phyloP scores from a whole-genome alignment of 805 yeast species.

The Kluyveromyces lactis region DNA sequence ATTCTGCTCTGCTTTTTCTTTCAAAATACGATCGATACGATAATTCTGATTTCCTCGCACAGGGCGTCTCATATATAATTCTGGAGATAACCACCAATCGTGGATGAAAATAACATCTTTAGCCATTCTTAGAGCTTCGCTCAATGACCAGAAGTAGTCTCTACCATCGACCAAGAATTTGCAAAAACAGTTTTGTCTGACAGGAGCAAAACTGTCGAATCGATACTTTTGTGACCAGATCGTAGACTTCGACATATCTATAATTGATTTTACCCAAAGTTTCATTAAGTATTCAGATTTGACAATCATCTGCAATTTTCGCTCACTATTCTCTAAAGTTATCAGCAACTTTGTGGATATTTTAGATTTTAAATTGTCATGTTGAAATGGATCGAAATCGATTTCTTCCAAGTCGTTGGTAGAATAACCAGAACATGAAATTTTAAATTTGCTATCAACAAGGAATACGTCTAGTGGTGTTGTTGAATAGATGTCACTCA shows the following conservation, averaged over 20 bases:
- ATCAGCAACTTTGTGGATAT: slow-evolving; percentile 48
- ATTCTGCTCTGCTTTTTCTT: slow-evolving; percentile 88
- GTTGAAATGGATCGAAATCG: slow-evolving; percentile 14
- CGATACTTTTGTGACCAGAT: slow-evolving; percentile 69
- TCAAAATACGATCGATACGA: slow-evolving; percentile 81
- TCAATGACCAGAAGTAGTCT: slow-evolving; percentile 94
- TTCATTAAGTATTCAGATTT: slow-evolving; percentile 55
- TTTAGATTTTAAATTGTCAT: slow-evolving; percentile 26
- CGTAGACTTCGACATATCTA: slow-evolving; percentile 56
- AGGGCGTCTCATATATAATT: slow-evolving; percentile 84
- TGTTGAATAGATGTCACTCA: slow-evolving; percentile 77
- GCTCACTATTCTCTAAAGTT: slow-evolving; percentile 63
- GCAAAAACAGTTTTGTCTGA: slow-evolving; percentile 74
- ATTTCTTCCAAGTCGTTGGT: neutral
- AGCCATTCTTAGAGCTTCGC: slow-evolving; percentile 88
- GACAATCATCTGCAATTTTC: slow-evolving; percentile 67
- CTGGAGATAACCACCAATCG: slow-evolving; percentile 99
- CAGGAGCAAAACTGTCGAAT: slow-evolving; percentile 89
- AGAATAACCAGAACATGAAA: slow-evolving; percentile 37
- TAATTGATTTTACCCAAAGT: slow-evolving; percentile 70
- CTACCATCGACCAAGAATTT: slow-evolving; percentile 97
- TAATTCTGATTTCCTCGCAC: slow-evolving; percentile 92
- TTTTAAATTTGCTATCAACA: slow-evolving; percentile 69
- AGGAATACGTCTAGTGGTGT: slow-evolving; percentile 86
- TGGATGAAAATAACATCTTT: slow-evolving; percentile 88